Conservation (phyloP, 352 stramenopile genomes). For the Aphanomyces invadans region DNA sequence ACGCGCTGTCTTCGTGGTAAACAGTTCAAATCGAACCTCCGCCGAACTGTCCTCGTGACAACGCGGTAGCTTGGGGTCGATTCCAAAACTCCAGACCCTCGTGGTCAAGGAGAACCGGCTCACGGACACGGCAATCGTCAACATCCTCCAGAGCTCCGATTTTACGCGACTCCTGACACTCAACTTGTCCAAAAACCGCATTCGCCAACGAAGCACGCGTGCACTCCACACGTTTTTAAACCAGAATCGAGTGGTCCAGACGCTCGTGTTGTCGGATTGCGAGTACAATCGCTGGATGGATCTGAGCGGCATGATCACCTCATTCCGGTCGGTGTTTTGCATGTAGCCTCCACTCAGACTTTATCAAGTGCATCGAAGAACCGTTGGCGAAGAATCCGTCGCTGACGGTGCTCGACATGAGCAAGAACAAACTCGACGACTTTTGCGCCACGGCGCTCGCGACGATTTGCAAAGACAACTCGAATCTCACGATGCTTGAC, state of each 20-base stretch:
- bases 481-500: slow-evolving; percentile 51
- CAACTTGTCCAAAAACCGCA: slow-evolving; percentile 13
- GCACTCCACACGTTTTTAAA: slow-evolving; percentile 9
- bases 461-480: slow-evolving; percentile 34
- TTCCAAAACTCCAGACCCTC: slow-evolving; percentile 22
- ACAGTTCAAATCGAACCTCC: neutral
- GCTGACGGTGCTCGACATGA: slow-evolving; percentile 14
- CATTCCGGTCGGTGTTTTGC: neutral
- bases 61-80: slow-evolving; percentile 14
- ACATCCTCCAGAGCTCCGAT: slow-evolving; percentile 20
- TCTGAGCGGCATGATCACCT: neutral
- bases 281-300: neutral
- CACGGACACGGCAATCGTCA: neutral
- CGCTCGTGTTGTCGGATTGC: slow-evolving; percentile 19
- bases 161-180: slow-evolving; percentile 22
- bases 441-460: slow-evolving; percentile 45
- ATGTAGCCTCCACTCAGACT: slow-evolving; percentile 10
- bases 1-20: slow-evolving; percentile 17
- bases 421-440: slow-evolving; percentile 42
- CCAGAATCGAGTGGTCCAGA: slow-evolving; percentile 16
- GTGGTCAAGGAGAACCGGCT: slow-evolving; percentile 21
- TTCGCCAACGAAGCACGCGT: neutral
- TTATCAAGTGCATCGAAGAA: neutral
- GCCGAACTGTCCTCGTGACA: neutral
- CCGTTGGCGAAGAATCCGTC: slow-evolving; percentile 7